phyloP scores from a whole-genome alignment of 208 protist genomes.

The Naegleria gruberi region DNA sequence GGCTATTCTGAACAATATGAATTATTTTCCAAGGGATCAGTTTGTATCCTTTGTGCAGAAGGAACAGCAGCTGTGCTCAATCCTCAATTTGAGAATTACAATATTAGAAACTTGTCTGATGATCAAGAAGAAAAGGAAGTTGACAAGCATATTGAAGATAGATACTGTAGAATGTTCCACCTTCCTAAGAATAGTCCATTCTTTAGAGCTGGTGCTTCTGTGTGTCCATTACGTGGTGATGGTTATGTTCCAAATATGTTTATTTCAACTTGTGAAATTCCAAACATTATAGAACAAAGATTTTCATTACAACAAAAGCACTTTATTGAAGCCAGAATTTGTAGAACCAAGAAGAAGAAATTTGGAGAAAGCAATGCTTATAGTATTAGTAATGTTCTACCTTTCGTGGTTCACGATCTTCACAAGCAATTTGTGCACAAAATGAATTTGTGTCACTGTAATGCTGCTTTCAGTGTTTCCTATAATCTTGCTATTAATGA shows the following conservation, averaged over 20 bases:
- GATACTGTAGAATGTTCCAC: not conserved
- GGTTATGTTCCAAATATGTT: not conserved
- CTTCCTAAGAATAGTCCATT: not conserved
- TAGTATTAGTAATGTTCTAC: slow-evolving; percentile 64
- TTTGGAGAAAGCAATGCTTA: slow-evolving; percentile 54
- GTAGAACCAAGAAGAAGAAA: slow-evolving; percentile 42
- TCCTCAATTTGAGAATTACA: slow-evolving; percentile 39
- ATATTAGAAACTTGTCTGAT: not conserved
- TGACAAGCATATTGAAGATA: not conserved
- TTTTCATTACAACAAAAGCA: not conserved
- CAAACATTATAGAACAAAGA: not conserved
- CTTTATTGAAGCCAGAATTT: slow-evolving; percentile 20
- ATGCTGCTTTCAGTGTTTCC: slow-evolving; percentile 67
- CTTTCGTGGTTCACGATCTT: slow-evolving; percentile 72
- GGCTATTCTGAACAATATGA: slow-evolving; percentile 65
- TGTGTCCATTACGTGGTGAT: not conserved
- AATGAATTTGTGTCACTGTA: slow-evolving; percentile 61
- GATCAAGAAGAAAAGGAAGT: not conserved
- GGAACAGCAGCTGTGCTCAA: slow-evolving; percentile 75
- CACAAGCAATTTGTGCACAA: slow-evolving; percentile 76
- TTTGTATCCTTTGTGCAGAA: slow-evolving; percentile 66
- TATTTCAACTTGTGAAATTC: not conserved
- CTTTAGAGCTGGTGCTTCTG: not conserved
- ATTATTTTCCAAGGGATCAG: slow-evolving; percentile 66
- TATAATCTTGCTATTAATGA: slow-evolving; percentile 60